Percentiles rank a stretch among this genome's conserved stretches.
Conservation (phyloP, 2,329 filamentous ascomycete genomes). For the Cryphonectria naterciae region DNA sequence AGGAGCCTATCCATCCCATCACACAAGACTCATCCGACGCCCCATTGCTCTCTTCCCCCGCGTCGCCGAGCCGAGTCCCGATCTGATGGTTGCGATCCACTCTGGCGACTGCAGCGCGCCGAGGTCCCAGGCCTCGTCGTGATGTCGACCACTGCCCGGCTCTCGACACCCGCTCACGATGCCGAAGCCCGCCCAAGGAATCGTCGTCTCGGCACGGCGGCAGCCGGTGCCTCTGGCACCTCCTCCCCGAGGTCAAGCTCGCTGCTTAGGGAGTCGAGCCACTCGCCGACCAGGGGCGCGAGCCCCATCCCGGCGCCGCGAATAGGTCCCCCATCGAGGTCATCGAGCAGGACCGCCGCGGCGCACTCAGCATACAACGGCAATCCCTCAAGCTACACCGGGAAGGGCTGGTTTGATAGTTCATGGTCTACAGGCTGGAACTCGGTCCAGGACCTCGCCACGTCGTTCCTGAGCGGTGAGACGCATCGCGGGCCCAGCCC, state of each 20-base stretch:
- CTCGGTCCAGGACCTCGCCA: constrained; percentile 58
- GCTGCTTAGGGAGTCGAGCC: constrained; percentile 34
- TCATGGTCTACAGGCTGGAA: constrained; percentile 60
- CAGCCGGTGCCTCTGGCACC: constrained; percentile 35
- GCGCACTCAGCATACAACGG: constrained; percentile 15
- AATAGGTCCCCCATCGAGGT: constrained; percentile 38
- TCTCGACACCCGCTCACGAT: constrained; percentile 47
- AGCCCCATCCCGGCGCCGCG: constrained; percentile 55
- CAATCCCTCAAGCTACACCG: constrained; percentile 33
- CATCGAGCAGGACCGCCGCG: constrained; percentile 24
- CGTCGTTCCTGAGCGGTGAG: constrained; percentile 45
- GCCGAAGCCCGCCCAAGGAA: constrained; percentile 55
- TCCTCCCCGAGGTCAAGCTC: constrained; percentile 36
- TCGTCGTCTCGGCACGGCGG: constrained; percentile 47
- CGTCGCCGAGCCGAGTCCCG: constrained; percentile 17
- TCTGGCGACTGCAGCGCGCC: constrained; percentile 34
- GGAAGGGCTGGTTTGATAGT: constrained; percentile 51
- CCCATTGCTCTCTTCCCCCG: constrained; percentile 5
- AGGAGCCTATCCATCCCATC: not conserved
- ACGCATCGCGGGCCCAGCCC: constrained; percentile 37
- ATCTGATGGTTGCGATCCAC: constrained; percentile 35
- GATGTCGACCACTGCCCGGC: constrained; percentile 50
- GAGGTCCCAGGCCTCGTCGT: constrained; percentile 36
- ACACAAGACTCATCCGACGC: not conserved
- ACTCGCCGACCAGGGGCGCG: constrained; percentile 43